A percentile compares a stretch with the other conserved stretches of the same genome.
Evolutionary conservation across 2,329 filamentous ascomycete genomes (phyloP).

Genomic region (Penicillium sp.): DNA sequence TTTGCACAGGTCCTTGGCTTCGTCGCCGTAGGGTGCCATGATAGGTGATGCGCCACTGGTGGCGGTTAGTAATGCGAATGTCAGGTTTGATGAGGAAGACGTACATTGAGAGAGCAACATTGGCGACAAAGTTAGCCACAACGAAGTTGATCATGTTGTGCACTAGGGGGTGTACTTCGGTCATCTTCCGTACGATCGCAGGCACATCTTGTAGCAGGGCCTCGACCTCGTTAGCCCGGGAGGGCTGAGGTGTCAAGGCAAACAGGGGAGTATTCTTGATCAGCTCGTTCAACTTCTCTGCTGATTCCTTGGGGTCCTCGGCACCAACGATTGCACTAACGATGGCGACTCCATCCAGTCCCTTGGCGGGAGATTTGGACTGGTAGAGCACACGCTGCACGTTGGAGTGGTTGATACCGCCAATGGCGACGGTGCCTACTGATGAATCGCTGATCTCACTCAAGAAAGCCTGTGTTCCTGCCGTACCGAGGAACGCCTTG

Average conservation of each 20-base stretch:
- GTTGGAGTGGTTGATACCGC: conserved; percentile 81
- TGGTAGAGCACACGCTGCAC: conserved; percentile 76
- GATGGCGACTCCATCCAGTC: conserved; percentile 80
- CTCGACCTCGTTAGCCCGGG: conserved; percentile 36
- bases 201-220: conserved; percentile 47
- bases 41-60: conserved; percentile 80
- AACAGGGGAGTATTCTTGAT: conserved; percentile 54
- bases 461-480: conserved; percentile 72
- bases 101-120: conserved; percentile 77
- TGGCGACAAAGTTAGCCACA: conserved; percentile 93
- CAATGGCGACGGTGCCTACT: conserved; percentile 76
- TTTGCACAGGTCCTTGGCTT: conserved; percentile 79
- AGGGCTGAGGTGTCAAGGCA: conserved; percentile 37
- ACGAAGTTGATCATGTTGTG: conserved; percentile 99
- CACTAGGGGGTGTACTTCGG: conserved; percentile 71
- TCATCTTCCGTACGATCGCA: conserved; percentile 65
- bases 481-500: conserved; percentile 77
- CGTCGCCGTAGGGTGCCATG: conserved; percentile 86
- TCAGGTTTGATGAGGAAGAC: conserved; percentile 14
- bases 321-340: conserved; percentile 88
- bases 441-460: conserved; percentile 59
- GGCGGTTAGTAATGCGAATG: conserved; percentile 23
- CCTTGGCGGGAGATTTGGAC: conserved; percentile 62
- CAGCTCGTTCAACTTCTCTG: conserved; percentile 63
- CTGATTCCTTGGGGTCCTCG: conserved; percentile 67